Evolutionary conservation across 2,329 filamentous ascomycete genomes (phyloP), one percentile per base, ranked within the genome.

Genomic region (Verticillium nubilum): DNA sequence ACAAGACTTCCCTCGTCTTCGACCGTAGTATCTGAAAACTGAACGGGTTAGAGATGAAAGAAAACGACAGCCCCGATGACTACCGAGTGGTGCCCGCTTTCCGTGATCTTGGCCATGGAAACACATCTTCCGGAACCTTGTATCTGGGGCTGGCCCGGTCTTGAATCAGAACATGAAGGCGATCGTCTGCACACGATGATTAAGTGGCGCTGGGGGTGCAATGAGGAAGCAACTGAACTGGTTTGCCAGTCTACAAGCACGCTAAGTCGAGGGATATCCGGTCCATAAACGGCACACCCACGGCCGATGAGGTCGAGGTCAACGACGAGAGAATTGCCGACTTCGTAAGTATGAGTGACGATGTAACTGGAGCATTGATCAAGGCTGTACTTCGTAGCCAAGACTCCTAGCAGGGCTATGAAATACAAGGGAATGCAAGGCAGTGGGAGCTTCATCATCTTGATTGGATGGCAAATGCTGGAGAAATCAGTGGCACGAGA

Each of bases 101-200:
- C 26, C 29, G 29, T 5, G 71, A 70, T n/a, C 67, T 65, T 0
- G 88, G 87, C 1, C 88, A 83, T 2, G 87, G 80, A 25, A 93
- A 76, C 27, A 91, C 84, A 2, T 81, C 81, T 35, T 88, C 85
- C 13, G 90, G 89, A 1, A 94, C 84, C 69, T 93, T 89, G 67
- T 90, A 94, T 54, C 89, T 87, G 27, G 85, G 79, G 63, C 87
- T 81, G 23, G 77, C 82, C 7, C 81, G 79, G 71, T 94, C 90
- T 63, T 87, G 85, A 59, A 92, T 90, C 66, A 89, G 83, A 67
- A 92, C 86, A 68, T 91, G 89, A 4, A 92, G 80, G 19, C 89
- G 86, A 25, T 81, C 78, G 53, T 85, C 86, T 88, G 27, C 28
- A 23, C n/a, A 17, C 17, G 10, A 31, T 53, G 28, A 53, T 33